Evolutionary conservation across 306 rosid genomes (phyloP), one percentile per base, ranked within the genome.

Genomic region (Castanospermum australe): DNA sequence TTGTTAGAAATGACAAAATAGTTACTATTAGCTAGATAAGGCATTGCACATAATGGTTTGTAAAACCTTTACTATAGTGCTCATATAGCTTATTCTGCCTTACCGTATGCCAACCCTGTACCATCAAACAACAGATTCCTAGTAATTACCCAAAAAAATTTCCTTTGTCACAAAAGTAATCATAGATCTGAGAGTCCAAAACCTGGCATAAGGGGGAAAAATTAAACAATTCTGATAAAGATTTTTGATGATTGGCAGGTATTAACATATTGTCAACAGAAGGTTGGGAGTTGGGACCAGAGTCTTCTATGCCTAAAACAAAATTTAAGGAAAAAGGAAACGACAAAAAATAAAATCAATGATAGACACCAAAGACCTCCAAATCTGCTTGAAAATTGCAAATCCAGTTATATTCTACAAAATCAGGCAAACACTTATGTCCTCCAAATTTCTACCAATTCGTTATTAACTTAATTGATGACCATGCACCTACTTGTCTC

Each of bases 401-500:
- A 35, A 17, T 28, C 24, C 59, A 47, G 47, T 47, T 18, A 59
- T 51, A 56, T 65, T 42, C 70, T 55, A 54, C 2, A 55, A 57
- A 67, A 57, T 20, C 36, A 75, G 17, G 48, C 64, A 33, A 81
- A 35, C 47, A 39, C 47, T 56, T 2, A 6, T 74, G 71, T 38
- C 75, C 70, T 55, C 17, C 44, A 56, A 66, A 38, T 57, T 18
- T 68, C 67, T 9, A 24, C 57, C 14, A 21, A 56, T 45, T 57
- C 71, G 50, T 68, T 25, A 17, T 69, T 76, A 60, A 38, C 65
- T 59, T 61, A 28, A 57, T 45, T 47, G 18, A 60, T 68, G 48
- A 41, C 56, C 47, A 20, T 50, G 22, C 62, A 75, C 42, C 50
- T 44, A 44, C 25, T 60, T 39, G 21, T 60, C 10, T 48, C 42